Conservation (phyloP, 169 alveolate species). For the Plasmodium knowlesi region DNA sequence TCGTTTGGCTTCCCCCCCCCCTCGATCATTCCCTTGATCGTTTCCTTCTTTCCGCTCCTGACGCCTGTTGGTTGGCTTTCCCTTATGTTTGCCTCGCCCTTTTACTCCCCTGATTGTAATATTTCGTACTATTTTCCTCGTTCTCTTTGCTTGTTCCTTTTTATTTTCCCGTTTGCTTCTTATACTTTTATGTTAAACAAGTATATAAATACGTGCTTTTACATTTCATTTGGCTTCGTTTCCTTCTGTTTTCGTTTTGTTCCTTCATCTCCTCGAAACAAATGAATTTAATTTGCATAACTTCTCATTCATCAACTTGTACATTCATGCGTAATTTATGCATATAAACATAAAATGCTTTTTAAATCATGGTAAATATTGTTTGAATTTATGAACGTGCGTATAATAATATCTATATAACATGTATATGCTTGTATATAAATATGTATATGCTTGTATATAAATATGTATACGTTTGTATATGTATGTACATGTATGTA, state of each 20-base stretch:
- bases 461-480: neutral
- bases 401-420: no score
- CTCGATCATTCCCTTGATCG: neutral
- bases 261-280: slow-evolving; percentile 14
- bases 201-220: neutral
- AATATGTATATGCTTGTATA: neutral
- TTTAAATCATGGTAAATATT: neutral
- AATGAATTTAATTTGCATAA: neutral
- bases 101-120: neutral
- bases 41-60: neutral
- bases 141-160: neutral
- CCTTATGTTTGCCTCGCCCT: neutral
- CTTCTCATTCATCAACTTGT: neutral
- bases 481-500: neutral
- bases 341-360: neutral
- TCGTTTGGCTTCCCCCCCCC: neutral
- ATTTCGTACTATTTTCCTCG: neutral
- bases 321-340: neutral
- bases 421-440: neutral
- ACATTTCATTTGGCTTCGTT: neutral
- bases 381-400: neutral
- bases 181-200: neutral
- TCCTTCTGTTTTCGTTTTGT: neutral
- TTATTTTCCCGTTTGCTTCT: neutral
- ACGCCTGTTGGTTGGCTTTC: neutral